Conservation (phyloP, 78 protist genomes). For the Dictyostelium intermedium region DNA sequence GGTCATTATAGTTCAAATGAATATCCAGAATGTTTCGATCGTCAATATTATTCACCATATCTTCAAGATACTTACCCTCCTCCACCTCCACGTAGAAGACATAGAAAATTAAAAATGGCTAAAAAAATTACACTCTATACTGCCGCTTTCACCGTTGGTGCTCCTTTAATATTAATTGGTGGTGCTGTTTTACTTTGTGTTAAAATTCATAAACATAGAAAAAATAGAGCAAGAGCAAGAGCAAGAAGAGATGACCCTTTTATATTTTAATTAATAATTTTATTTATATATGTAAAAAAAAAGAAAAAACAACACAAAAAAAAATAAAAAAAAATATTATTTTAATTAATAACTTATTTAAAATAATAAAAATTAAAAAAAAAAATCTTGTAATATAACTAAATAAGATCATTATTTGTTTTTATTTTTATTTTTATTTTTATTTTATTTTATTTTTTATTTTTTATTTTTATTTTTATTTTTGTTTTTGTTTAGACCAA, state of each 20-base stretch:
- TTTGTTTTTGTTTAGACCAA: no score
- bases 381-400: not conserved
- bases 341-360: not conserved
- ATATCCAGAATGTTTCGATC: slow-evolving; percentile 59
- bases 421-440: no score
- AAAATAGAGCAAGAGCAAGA: slow-evolving; percentile 45
- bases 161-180: slow-evolving; percentile 33
- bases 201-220: slow-evolving; percentile 2
- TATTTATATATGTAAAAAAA: no score
- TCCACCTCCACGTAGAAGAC: not conserved
- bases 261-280: not conserved
- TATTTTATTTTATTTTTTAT: no score
- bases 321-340: not conserved
- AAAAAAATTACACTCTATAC: slow-evolving; percentile 8
- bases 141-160: slow-evolving; percentile 35
- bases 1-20: slow-evolving; percentile 43
- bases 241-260: not conserved
- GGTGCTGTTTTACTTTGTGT: slow-evolving; percentile 19
- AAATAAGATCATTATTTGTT: no score
- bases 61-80: not conserved
- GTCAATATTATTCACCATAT: slow-evolving; percentile 42
- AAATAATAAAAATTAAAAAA: no score
- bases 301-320: not conserved
- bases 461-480: no score
- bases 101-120: not conserved